Base-by-base conservation (phyloP, 345 rosid genomes). In the Mangifera indica region DNA sequence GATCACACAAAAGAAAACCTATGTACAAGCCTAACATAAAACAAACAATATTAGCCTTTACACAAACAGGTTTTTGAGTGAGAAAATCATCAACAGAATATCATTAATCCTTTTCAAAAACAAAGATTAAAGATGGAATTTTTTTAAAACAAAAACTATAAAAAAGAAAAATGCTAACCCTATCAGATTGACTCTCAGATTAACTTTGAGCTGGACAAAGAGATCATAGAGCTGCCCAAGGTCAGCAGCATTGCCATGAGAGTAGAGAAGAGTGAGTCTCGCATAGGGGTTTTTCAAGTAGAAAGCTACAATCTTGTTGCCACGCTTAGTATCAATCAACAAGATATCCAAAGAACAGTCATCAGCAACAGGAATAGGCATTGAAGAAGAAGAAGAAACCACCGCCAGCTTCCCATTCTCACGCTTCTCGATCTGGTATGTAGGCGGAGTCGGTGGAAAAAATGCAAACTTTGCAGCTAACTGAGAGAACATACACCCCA, bases 161-260 rank as follows among this genome's bases (percentile, higher is more conserved):
- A 13, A 34, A 48, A 63, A 45, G 70, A 59, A 24, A 67, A 74
- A 56, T 21, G 83, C 86, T 67, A 69, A 95, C 99, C 98, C 99
- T 81, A 96, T 89, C 75, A 96, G 85, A 79, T 96, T 96, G 78
- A 96, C 98, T 76, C 96, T 77, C 78, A 96, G 99, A 80, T 96
- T 93, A 79, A 93, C 86, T 89, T 91, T 91, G 76, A 96, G 97
- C 86, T 93, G 99, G 22, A 91, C 89, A 45, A 96, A 96, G 87
- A 96, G 97, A 81, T 93, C 98, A 60, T 93, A 91, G 76, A 96
- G 97, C 82, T 96, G 99, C 59, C 98, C 99, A 74, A 95, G 90
- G 86, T 95, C 99, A 57, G 99, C 97, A 17, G 99, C 99, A 83
- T 96, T 96, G 58, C 99, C 98, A 79, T 93, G 99, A 8, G 99